These are phyloP conservation scores for Dinochytrium kinnereticum DNA, from an alignment of 371 early-diverging fungal genomes.

Conservation along the genomic window DNA sequence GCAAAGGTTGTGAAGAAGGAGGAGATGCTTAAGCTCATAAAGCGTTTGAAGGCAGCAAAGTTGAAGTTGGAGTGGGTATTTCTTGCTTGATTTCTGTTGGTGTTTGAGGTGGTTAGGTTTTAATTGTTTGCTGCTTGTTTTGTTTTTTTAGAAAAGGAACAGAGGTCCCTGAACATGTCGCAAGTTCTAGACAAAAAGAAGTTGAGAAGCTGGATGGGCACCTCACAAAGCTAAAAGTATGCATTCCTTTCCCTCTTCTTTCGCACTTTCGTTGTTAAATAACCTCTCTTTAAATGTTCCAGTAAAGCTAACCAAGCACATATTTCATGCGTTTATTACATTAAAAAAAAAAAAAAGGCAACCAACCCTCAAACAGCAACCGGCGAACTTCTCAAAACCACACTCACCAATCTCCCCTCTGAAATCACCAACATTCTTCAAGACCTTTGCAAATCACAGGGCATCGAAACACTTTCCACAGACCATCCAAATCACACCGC, in stretches of 20 bases:
- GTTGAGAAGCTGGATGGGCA: background rate
- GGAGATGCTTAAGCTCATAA: conserved; percentile 12
- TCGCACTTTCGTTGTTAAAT: no score
- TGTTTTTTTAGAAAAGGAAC: background rate
- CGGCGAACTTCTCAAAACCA: background rate
- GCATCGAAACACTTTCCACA: background rate
- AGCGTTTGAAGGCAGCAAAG: background rate
- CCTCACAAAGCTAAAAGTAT: background rate
- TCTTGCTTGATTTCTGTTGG: background rate
- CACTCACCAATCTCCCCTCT: background rate
- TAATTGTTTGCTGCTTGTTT: no score
- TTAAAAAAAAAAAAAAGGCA: background rate
- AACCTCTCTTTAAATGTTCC: no score
- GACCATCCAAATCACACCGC: background rate
- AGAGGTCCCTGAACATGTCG: conserved; percentile 19
- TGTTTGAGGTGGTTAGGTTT: background rate
- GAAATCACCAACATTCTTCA: background rate
- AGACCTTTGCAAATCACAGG: background rate
- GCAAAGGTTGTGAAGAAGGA: conserved; percentile 5
- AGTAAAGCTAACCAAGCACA: no score
- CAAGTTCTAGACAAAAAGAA: background rate
- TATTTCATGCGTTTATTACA: background rate
- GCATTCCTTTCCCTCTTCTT: no score
- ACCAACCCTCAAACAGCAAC: background rate
- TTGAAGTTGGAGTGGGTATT: conserved; percentile 11